phyloP scores from a whole-genome alignment of 768 basidiomycete species.

The Podaxis rugospora region DNA sequence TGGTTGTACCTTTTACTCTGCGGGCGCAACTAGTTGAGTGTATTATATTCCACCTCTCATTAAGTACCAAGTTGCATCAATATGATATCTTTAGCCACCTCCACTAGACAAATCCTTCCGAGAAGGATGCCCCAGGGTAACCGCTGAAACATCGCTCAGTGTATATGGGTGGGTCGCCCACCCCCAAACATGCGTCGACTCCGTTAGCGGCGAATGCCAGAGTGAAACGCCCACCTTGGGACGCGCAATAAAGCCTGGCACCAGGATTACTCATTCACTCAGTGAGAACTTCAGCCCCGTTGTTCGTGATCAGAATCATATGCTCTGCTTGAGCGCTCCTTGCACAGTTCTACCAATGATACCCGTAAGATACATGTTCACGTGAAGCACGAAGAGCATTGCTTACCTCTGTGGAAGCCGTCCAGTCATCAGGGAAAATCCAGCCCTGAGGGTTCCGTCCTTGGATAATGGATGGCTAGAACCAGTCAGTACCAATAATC shows the following conservation, averaged over 20 bases:
- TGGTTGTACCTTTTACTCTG: too few relatives aligned
- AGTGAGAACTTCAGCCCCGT: conserved; percentile 78
- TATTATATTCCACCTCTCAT: too few relatives aligned
- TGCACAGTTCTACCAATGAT: conserved; percentile 58
- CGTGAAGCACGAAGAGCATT: not conserved
- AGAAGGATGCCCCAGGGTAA: too few relatives aligned
- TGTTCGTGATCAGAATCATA: conserved; percentile 79
- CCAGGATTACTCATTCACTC: conserved; percentile 11
- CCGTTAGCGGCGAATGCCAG: too few relatives aligned
- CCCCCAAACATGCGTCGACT: too few relatives aligned
- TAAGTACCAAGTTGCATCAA: too few relatives aligned
- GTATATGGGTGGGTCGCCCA: too few relatives aligned
- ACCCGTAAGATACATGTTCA: not conserved
- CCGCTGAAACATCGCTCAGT: too few relatives aligned
- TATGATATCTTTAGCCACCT: conserved; percentile 16
- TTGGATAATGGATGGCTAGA: conserved; percentile 73
- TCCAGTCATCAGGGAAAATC: conserved; percentile 93
- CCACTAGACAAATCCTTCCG: conserved; percentile 40
- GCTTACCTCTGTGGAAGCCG: conserved; percentile 78
- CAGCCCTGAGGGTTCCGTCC: conserved; percentile 63
- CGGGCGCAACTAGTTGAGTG: too few relatives aligned
- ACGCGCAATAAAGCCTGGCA: too few relatives aligned
- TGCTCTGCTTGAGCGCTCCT: conserved; percentile 86
- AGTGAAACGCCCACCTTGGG: too few relatives aligned
- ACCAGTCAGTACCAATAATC: not conserved